Evolutionary conservation across 257 asterid genomes (phyloP).

Genomic region (Nicotiana otophora): DNA sequence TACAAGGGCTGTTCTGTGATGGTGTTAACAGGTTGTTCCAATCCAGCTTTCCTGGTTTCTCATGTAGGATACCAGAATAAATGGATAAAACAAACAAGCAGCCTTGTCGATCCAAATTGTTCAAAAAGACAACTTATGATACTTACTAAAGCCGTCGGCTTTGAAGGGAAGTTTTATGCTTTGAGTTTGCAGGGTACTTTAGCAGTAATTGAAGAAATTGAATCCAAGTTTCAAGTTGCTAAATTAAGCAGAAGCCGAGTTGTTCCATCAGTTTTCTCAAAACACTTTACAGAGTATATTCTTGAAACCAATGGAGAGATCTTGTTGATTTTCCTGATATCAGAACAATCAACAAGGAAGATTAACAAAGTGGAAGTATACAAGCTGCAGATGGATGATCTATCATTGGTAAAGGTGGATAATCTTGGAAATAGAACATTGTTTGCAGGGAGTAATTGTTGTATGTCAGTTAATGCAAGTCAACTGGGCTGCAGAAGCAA

Average conservation of each 20-base stretch:
- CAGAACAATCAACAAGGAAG: background rate
- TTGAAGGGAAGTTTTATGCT: constrained; percentile 23
- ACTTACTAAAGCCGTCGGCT: constrained; percentile 18
- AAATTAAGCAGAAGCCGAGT: constrained; percentile 16
- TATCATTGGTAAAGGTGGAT: constrained; percentile 17
- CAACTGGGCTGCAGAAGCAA: constrained; percentile 28
- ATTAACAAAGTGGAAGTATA: constrained; percentile 26
- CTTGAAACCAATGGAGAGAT: constrained; percentile 30
- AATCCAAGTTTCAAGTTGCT: constrained; percentile 18
- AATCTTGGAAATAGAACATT: constrained; percentile 24
- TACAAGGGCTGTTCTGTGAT: background rate
- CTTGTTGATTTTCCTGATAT: constrained; percentile 26
- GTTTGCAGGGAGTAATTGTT: constrained; percentile 22
- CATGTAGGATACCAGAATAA: background rate
- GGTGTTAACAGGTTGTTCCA: constrained; percentile 17
- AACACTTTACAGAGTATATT: constrained; percentile 22
- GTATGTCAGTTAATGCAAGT: constrained; percentile 23
- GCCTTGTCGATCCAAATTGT: constrained; percentile 8
- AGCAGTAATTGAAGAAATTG: constrained; percentile 13
- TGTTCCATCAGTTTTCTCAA: constrained; percentile 16
- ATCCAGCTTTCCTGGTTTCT: constrained; percentile 12
- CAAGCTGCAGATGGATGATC: background rate
- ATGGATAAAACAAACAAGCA: constrained; percentile 13
- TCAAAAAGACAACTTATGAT: constrained; percentile 6
- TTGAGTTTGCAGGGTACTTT: constrained; percentile 13